Percentiles rank a stretch among this genome's conserved stretches.
Conservation (phyloP, 768 basidiomycete genomes). For the Melanogaster broomeanus region DNA sequence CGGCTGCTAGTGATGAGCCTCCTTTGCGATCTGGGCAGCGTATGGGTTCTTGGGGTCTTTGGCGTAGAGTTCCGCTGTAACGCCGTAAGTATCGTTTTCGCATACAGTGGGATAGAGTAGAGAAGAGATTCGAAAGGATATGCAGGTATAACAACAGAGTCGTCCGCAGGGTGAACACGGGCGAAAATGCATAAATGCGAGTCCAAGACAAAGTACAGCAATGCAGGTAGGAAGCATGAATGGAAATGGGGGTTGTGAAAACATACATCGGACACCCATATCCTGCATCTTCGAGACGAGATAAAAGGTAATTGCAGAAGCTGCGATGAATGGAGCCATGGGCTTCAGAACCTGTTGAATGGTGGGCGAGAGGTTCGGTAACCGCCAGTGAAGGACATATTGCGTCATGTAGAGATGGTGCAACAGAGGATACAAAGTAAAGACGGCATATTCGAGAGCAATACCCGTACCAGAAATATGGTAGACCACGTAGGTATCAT, state of each 20-base stretch:
- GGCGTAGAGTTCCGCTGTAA: constrained; percentile 62
- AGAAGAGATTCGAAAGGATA: background rate
- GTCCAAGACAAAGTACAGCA: background rate
- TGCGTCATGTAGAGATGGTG: background rate
- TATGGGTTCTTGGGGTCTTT: constrained; percentile 85
- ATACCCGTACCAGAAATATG: background rate
- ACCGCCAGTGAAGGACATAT: background rate
- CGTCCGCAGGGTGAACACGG: background rate
- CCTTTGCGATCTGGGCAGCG: constrained; percentile 72
- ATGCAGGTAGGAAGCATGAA: background rate
- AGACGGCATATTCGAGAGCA: background rate
- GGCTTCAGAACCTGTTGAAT: constrained; percentile 63
- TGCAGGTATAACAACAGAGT: background rate
- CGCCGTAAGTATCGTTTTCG: background rate
- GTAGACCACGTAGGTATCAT: background rate
- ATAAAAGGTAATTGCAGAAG: constrained; percentile 65
- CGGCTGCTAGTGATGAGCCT: constrained; percentile 41
- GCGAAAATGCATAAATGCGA: background rate
- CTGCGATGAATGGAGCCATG: constrained; percentile 79
- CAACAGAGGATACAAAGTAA: background rate
- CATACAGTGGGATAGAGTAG: background rate
- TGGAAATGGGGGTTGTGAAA: background rate
- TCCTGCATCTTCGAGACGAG: constrained; percentile 69
- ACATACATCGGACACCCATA: constrained; percentile 71
- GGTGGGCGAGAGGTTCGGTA: background rate